Evolutionary conservation across 129 eudicot species (phyloP).

Genomic region (Saussurea involucrata): DNA sequence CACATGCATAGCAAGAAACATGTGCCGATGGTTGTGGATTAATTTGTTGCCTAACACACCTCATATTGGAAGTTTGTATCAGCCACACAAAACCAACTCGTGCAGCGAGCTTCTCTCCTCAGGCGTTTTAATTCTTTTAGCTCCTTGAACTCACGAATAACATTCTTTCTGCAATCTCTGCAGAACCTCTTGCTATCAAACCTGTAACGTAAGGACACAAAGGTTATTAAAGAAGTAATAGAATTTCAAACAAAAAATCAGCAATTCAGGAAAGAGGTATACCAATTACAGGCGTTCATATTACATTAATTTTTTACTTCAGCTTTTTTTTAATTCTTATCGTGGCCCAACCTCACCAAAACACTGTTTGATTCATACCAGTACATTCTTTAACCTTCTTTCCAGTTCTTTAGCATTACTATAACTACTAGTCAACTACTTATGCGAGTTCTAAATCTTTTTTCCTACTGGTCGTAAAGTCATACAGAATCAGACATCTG

Average conservation of each 20-base stretch:
- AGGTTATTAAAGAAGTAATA: not conserved
- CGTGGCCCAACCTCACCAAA: not conserved
- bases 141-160: conserved; percentile 94
- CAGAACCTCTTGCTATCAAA: conserved; percentile 97
- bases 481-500: not conserved
- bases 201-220: conserved; percentile 37
- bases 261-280: not conserved
- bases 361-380: not conserved
- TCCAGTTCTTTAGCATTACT: not conserved
- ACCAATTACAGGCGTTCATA: conserved; percentile 2
- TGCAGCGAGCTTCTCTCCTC: conserved; percentile 76
- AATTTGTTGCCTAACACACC: conserved; percentile 37
- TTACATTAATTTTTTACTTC: not conserved
- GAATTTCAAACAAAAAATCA: not conserved
- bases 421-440: not conserved
- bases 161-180: conserved; percentile 94
- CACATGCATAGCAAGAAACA: not conserved
- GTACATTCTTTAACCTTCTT: not conserved
- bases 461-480: not conserved
- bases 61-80: conserved; percentile 90
- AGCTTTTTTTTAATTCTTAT: not conserved
- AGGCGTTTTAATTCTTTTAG: conserved; percentile 84
- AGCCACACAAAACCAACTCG: conserved; percentile 85
- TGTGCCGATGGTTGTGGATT: not conserved
- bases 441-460: not conserved